Base-by-base conservation (phyloP, 257 asterid genomes). In the Fraxinus anomala region DNA sequence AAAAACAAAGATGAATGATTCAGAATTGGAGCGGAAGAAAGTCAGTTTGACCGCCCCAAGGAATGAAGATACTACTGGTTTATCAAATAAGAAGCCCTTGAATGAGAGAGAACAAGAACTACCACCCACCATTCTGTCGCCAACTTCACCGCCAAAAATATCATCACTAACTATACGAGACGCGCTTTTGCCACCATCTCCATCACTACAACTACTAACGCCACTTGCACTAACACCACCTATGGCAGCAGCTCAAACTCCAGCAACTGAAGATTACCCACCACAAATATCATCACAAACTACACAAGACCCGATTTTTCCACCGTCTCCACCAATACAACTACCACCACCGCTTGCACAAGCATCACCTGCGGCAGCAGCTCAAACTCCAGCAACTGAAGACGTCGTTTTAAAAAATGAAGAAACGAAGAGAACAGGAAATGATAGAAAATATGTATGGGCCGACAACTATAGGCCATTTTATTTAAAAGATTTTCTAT, bases 401-500 rank as follows among this genome's bases (percentile, higher is more conserved):
- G 71, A 77, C 65, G 61, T 36, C 59, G 44, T 42, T 33, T 19
- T 72, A 34, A 77, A 74, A 31, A 81, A 73, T 73, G 34, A 71
- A 33, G 86, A 82, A 81, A 75, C 0, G 0, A 72, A 17, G 10
- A 79, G 33, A 19, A 19, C 13, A 28, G 79, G 70, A 73, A 63
- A 40, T 24, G 88, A 85, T 24, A 85, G 51, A 56, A 74, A 56
- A 75, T 89, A 79, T 40, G n/a, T 70, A 16, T 91, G 96, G 97
- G 89, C 96, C 3, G 94, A 89, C 65, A 87, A 36, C 33, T 89
- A 89, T 65, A 86, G 97, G 71, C 97, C 97, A 4, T 37, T 63
- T 33, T 59, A 77, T 76, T 82, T 91, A 80, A 76, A 84, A 65
- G 92, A 92, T 56, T 91, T 92, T 82, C 73, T 88, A 54, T 92